Base-by-base conservation (phyloP, 352 stramenopile genomes). In the Phytophthora tubulina region DNA sequence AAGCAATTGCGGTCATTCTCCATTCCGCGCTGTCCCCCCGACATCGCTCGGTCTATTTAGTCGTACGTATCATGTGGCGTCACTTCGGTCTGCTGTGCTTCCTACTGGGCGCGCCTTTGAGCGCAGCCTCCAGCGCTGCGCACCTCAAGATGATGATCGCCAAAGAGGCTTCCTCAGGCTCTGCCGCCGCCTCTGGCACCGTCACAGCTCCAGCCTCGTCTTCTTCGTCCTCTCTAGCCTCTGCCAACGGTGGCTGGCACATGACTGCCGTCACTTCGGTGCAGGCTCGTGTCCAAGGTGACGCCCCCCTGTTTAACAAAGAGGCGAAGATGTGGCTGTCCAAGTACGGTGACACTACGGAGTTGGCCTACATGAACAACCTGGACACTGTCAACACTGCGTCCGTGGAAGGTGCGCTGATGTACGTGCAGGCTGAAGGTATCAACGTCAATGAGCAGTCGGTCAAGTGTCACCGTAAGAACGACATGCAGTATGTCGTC, bases 351-450 rank as follows among this genome's bases (percentile, higher is more conserved):
- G 69, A 69, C 46, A 76, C 66, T 7, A 78, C 82, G 30, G 83
- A 83, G 2, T 49, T 56, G 2, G 70, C 80, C 31, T 86, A 87
- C 65, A 68, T 66, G 52, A 80, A 70, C 53, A 78, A 87, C 27
- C 61, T 84, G 17, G 81, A 89, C 79, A 86, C 81, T 17, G 81
- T 89, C 38, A 89, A 89, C 72, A 86, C 68, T 14, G 81, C 81
- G 10, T 76, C 79, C 0, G 79, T 92, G 6, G 85, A 92, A 64
- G 78, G 81, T 6, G 82, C 79, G n/a, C 77, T 91, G 41, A 90
- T 82, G 76, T 90, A 82, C 60, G 78, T 91, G n/a, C 78, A 87
- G 63, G 81, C 85, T 5, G 85, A 93, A 60, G 76, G 79, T 38
- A 90, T 93, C 59, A 90, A 89, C 63, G 60, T 73, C 6, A 72